Evolutionary conservation across 306 rosid species (phyloP).

Genomic region (Prunus mume): DNA sequence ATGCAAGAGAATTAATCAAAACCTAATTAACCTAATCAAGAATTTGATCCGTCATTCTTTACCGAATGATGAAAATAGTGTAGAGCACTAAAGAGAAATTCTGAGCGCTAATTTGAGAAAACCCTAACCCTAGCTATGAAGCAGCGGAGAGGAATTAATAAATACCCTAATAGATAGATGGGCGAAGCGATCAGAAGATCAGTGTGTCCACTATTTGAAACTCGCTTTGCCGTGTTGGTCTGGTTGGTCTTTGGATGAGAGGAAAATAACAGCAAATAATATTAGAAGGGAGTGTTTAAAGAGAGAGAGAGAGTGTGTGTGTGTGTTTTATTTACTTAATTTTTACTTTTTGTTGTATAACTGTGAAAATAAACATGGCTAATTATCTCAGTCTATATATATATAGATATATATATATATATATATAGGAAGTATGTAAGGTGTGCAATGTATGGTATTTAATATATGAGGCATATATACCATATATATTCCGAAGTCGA

Average conservation of each 20-base stretch:
- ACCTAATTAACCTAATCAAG: not conserved
- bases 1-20: not conserved
- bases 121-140: conserved; percentile 3
- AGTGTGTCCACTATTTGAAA: not conserved
- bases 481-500: too few species aligned
- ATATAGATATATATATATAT: too few species aligned
- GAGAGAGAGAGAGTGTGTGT: not conserved
- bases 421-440: too few species aligned
- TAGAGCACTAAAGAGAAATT: not conserved
- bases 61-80: not conserved
- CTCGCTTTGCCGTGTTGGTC: not conserved
- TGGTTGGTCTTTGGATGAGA: not conserved
- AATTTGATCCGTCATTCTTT: not conserved
- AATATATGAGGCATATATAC: too few species aligned
- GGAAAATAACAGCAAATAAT: not conserved
- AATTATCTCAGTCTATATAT: too few species aligned
- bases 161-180: not conserved
- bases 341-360: too few species aligned
- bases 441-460: too few species aligned
- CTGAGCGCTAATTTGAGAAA: not conserved
- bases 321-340: not conserved
- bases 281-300: not conserved
- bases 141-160: not conserved
- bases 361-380: too few species aligned
- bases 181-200: not conserved